Conservation (phyloP, 352 stramenopile genomes). For the Hyaloperonospora brassicae region DNA sequence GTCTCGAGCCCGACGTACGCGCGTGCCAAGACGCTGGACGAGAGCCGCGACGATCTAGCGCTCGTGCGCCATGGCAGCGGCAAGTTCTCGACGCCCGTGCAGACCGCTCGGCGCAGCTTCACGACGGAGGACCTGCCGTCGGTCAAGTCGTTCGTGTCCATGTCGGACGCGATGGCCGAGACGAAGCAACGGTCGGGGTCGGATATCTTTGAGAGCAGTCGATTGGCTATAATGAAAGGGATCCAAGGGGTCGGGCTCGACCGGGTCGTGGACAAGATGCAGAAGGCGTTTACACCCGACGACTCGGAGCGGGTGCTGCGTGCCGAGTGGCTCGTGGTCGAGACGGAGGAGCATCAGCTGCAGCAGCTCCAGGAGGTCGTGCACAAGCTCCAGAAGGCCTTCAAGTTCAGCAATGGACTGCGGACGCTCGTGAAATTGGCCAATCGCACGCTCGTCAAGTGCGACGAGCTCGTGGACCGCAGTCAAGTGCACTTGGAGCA, state of each 20-base stretch:
- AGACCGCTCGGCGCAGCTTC: constrained; percentile 50
- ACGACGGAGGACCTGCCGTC: constrained; percentile 69
- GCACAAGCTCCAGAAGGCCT: constrained; percentile 62
- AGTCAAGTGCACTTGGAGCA: constrained; percentile 62
- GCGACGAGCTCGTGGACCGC: constrained; percentile 63
- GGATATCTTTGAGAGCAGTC: constrained; percentile 51
- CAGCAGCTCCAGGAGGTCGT: constrained; percentile 51
- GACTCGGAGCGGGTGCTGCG: constrained; percentile 64
- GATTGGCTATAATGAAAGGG: constrained; percentile 45
- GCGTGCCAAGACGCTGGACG: constrained; percentile 21
- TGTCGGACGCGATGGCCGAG: constrained; percentile 13
- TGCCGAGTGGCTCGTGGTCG: constrained; percentile 68
- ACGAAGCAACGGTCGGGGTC: constrained; percentile 26
- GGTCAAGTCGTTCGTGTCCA: constrained; percentile 39
- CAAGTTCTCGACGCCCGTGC: constrained; percentile 33
- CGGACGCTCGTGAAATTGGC: constrained; percentile 61
- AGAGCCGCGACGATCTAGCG: constrained; percentile 45
- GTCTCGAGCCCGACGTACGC: constrained; percentile 16
- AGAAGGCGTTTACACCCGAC: constrained; percentile 57
- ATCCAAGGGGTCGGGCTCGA: constrained; percentile 45
- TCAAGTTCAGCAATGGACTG: constrained; percentile 72
- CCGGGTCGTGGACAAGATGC: constrained; percentile 52
- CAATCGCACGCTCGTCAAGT: constrained; percentile 56
- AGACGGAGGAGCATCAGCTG: constrained; percentile 73
- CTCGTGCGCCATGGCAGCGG: constrained; percentile 34